These are phyloP conservation scores for Yamadazyma epiphylla DNA, from an alignment of 1,139 yeast genomes.

Conservation along the genomic window DNA sequence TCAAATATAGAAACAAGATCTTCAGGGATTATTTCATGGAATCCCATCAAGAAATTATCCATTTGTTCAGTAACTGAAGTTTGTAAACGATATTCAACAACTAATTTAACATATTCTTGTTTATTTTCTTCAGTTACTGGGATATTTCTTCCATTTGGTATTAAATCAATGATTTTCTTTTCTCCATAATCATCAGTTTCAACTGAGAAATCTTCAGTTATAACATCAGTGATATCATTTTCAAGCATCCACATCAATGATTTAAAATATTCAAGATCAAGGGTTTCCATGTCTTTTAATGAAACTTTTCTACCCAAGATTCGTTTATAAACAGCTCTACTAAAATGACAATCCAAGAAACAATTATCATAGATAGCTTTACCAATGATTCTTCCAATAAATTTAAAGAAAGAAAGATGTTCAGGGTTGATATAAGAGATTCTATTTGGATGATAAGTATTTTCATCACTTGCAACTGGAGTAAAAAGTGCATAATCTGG, in stretches of 20 bases:
- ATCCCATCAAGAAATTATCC: slow-evolving; percentile 81
- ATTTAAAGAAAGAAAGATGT: slow-evolving; percentile 87
- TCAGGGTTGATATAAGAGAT: slow-evolving; percentile 92
- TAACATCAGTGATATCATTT: slow-evolving; percentile 92
- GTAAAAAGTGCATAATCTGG: slow-evolving; percentile 92
- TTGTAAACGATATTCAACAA: slow-evolving; percentile 83
- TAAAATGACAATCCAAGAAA: slow-evolving; percentile 90
- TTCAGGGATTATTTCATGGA: slow-evolving; percentile 89
- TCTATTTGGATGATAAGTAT: slow-evolving; percentile 94
- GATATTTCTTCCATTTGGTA: slow-evolving; percentile 78
- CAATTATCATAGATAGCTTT: slow-evolving; percentile 89
- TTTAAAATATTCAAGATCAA: slow-evolving; percentile 90
- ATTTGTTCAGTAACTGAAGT: slow-evolving; percentile 85
- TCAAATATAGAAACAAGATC: slow-evolving; percentile 85
- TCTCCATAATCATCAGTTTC: slow-evolving; percentile 96
- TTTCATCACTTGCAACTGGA: slow-evolving; percentile 89
- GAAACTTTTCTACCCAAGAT: slow-evolving; percentile 79
- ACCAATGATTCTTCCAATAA: slow-evolving; percentile 91
- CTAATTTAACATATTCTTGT: slow-evolving; percentile 78
- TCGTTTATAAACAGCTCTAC: slow-evolving; percentile 90
- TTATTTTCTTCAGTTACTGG: slow-evolving; percentile 90
- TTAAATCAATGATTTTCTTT: slow-evolving; percentile 71
- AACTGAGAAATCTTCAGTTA: slow-evolving; percentile 92
- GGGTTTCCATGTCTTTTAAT: slow-evolving; percentile 89
- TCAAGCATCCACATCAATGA: slow-evolving; percentile 95